Percentiles rank a stretch among this genome's conserved stretches.
Evolutionary conservation across 129 eudicot species (phyloP).

Genomic region (Tagetes patula): DNA sequence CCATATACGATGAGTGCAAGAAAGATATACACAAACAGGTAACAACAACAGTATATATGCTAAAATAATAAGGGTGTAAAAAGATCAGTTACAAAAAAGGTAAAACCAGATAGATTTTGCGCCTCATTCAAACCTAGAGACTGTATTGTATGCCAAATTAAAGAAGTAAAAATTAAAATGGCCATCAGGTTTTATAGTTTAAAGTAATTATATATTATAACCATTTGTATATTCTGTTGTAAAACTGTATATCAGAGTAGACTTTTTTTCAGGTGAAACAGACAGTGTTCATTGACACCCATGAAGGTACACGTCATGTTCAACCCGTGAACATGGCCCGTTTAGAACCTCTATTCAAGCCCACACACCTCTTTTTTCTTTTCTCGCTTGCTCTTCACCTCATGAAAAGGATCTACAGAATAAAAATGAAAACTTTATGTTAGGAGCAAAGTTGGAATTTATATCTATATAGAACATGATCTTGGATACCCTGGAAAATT

Average conservation of each 20-base stretch:
- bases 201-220: neutral
- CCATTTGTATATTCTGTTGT: neutral
- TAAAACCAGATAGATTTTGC: neutral
- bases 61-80: neutral
- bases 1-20: slow-evolving; percentile 2
- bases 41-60: neutral
- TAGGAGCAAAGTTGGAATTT: slow-evolving; percentile 16
- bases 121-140: slow-evolving; percentile 3
- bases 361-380: slow-evolving; percentile 90
- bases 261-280: neutral
- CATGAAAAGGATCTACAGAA: slow-evolving; percentile 76
- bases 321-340: neutral
- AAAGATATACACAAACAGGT: neutral
- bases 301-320: neutral
- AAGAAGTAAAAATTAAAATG: neutral
- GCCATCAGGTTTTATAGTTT: neutral
- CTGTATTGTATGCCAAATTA: neutral
- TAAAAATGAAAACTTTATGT: slow-evolving; percentile 15
- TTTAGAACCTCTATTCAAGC: slow-evolving; percentile 8
- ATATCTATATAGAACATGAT: neutral
- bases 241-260: neutral
- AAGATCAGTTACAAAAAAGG: neutral
- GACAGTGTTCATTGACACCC: neutral
- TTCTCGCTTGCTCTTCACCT: slow-evolving; percentile 98
- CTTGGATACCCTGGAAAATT: neutral